phyloP scores from a whole-genome alignment of 768 basidiomycete species.

The Suillus subaureus region DNA sequence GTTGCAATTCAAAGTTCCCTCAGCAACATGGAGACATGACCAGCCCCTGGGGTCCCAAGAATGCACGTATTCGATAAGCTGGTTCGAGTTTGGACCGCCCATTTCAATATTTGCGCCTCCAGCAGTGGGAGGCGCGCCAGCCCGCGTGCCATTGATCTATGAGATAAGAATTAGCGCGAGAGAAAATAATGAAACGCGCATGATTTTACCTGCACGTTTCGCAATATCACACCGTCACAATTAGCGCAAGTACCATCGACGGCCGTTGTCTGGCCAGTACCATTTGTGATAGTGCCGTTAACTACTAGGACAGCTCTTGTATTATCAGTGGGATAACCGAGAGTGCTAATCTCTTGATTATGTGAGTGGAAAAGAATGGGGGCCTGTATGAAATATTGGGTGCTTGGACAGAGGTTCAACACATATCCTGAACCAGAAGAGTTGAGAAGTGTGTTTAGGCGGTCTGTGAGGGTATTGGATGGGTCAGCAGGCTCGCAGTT shows the following conservation, averaged over 20 bases:
- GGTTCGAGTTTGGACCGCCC: constrained; percentile 72
- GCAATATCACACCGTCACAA: constrained; percentile 62
- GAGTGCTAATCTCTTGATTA: constrained; percentile 81
- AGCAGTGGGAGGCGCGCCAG: constrained; percentile 47
- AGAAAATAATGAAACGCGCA: background rate
- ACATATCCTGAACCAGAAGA: constrained; percentile 67
- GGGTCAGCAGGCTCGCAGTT: constrained; percentile 52
- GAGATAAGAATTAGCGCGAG: constrained; percentile 5
- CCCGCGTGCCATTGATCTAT: constrained; percentile 76
- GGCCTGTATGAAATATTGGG: constrained; percentile 63
- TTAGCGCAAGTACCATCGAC: constrained; percentile 64
- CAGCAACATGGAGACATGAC: constrained; percentile 79
- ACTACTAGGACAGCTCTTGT: constrained; percentile 73
- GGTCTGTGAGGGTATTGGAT: constrained; percentile 60
- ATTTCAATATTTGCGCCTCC: constrained; percentile 86
- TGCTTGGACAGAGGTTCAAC: constrained; percentile 64
- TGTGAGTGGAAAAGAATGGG: constrained; percentile 67
- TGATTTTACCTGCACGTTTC: constrained; percentile 66
- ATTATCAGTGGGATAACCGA: constrained; percentile 70
- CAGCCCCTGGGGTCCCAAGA: constrained; percentile 79
- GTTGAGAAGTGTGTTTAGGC: constrained; percentile 65
- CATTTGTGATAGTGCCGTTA: constrained; percentile 54
- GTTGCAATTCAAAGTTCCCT: constrained; percentile 68
- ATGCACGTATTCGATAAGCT: constrained; percentile 76
- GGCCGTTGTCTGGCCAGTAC: constrained; percentile 71